Evolutionary conservation across 805 yeast species (phyloP), one percentile per base, ranked within the genome.

Genomic region (Yarrowia divulgata): DNA sequence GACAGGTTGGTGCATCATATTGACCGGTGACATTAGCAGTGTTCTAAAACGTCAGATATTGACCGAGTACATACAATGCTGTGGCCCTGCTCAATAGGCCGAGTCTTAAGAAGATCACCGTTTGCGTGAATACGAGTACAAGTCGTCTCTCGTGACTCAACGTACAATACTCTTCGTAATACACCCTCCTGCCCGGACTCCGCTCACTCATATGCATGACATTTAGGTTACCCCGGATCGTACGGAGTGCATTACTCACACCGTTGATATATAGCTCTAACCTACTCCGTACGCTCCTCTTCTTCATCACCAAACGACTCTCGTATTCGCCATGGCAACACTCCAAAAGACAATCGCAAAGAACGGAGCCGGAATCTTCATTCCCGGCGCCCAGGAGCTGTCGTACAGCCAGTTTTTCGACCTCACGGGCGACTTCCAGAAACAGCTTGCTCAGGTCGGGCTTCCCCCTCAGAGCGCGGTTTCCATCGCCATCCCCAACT

Each of bases 401-500:
- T 76, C 81, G 5, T 87, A 85, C 73, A 73, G 76, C 5, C 81
- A 83, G 37, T 77, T 87, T 12, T 77, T 82, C 23, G 78, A 79
- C 18, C 79, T 81, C 68, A 80, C 85, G 1, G 83, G 82, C 0
- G 85, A 83, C 69, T 78, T 86, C 70, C 87, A 86, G 73, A 14
- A 23, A 19, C 80, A 84, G 8, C 73, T 87, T 9, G 74, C 75
- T 8, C 63, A 42, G 9, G 72, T 77, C 14, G 74, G 73, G 4
- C 69, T 87, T 79, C 73, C 76, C 72, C 72, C 78, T 52, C 85
- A 85, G 72, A 74, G 82, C 3, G 82, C 86, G 2, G 80, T 87
- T 49, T 88, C 90, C 0, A 87, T 88, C 29, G 81, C 90, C 0
- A 77, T 89, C 70, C 87, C 88, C 37, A 89, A 89, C 75, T 79